Percentiles rank a stretch among this genome's conserved stretches.
These are phyloP conservation scores for Elaeis guineensis DNA, from an alignment of 176 grass and related monocot species.

Conservation along the genomic window DNA sequence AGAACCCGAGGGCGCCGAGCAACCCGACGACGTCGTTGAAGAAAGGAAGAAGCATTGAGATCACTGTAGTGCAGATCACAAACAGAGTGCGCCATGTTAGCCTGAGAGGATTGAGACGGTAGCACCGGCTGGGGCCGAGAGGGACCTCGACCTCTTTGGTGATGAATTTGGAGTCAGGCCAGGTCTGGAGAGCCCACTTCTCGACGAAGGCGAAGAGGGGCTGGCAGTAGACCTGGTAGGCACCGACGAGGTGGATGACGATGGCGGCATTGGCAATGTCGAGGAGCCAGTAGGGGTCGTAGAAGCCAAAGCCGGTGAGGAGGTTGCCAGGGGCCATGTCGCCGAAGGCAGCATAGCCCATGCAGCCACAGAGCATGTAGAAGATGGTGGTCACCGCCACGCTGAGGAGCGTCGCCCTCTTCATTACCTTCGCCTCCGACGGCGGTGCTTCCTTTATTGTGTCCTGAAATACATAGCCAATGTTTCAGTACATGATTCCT, in stretches of 20 bases:
- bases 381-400: slow-evolving; percentile 33
- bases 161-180: slow-evolving; percentile 50
- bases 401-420: slow-evolving; percentile 30
- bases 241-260: slow-evolving; percentile 49
- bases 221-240: slow-evolving; percentile 79
- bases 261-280: slow-evolving; percentile 45
- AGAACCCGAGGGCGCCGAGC: slow-evolving; percentile 61
- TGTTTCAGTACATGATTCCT: neutral
- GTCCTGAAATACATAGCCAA: slow-evolving; percentile 11
- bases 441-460: slow-evolving; percentile 33
- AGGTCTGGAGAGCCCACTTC: slow-evolving; percentile 60
- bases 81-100: slow-evolving; percentile 64
- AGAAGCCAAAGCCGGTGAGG: slow-evolving; percentile 45
- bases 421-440: slow-evolving; percentile 48
- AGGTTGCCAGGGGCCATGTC: slow-evolving; percentile 41
- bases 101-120: slow-evolving; percentile 54
- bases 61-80: slow-evolving; percentile 62
- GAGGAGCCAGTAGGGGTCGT: slow-evolving; percentile 46
- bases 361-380: slow-evolving; percentile 53
- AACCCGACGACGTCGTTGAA: slow-evolving; percentile 93
- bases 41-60: slow-evolving; percentile 93
- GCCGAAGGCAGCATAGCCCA: slow-evolving; percentile 47
- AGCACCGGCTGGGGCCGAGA: slow-evolving; percentile 19
- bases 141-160: slow-evolving; percentile 44
- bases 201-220: slow-evolving; percentile 87